Conservation (phyloP, 2,329 filamentous ascomycete species). For the Trichoderma oligosporum region DNA sequence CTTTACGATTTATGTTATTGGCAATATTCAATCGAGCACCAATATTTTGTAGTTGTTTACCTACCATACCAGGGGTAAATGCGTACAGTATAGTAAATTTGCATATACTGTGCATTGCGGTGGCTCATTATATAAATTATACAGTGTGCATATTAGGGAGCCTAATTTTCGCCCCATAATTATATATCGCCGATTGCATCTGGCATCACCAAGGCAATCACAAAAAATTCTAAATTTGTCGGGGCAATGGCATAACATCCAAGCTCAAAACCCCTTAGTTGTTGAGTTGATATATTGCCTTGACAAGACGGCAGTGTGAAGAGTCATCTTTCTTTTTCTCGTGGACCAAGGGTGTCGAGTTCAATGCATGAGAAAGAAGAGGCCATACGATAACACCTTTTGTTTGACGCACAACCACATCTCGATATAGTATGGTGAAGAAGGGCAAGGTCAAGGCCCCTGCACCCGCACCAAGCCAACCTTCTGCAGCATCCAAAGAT, state of each 20-base stretch:
- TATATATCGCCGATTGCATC: constrained; percentile 1
- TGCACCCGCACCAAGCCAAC: constrained; percentile 31
- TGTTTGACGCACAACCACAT: constrained; percentile 7
- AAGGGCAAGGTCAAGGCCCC: constrained; percentile 52
- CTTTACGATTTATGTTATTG: not conserved
- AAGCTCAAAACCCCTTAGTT: not conserved
- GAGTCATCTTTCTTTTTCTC: not conserved
- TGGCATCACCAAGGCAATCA: not conserved
- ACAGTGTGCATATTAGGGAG: not conserved
- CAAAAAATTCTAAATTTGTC: not conserved
- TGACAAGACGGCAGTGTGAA: not conserved
- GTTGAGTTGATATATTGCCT: not conserved
- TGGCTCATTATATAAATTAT: no score
- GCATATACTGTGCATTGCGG: not conserved
- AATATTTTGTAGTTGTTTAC: not conserved
- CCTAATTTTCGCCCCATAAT: constrained; percentile 15
- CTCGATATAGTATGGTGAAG: constrained; percentile 42
- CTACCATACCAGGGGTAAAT: no score
- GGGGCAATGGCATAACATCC: not conserved
- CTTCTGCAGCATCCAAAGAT: constrained; percentile 42
- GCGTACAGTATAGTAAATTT: no score
- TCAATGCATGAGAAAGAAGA: not conserved
- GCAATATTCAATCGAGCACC: not conserved
- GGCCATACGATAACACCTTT: not conserved
- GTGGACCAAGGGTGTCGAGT: not conserved